Evolutionary conservation across 2,329 filamentous ascomycete genomes (phyloP).

Genomic region (Endocalyx cinctus): DNA sequence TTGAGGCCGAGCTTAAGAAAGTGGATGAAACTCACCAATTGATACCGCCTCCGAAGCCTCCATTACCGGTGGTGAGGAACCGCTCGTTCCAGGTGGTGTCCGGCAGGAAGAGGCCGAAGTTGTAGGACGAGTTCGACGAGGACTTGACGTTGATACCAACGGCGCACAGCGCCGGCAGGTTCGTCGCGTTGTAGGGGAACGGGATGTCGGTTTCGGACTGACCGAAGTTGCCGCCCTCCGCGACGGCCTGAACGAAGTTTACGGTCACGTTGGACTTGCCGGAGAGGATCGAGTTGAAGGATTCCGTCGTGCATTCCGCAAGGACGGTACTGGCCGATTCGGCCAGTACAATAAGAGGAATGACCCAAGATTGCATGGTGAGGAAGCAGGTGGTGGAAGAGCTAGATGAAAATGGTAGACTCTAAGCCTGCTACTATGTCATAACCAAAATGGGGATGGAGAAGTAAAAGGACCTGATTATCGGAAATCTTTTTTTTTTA

Average conservation of each 20-base stretch:
- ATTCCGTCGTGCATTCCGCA: conserved; percentile 17
- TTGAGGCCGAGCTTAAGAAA: too few relatives aligned
- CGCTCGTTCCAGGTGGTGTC: conserved; percentile 25
- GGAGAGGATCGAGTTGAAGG: conserved; percentile 17
- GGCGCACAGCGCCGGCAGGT: conserved; percentile 23
- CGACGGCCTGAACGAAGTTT: conserved; percentile 19
- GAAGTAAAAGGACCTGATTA: too few relatives aligned
- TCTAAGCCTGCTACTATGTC: too few relatives aligned
- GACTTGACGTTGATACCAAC: conserved; percentile 26
- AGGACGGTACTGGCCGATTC: conserved; percentile 6
- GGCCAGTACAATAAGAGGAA: conserved; percentile 9
- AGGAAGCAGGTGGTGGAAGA: too few relatives aligned
- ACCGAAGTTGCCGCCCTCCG: conserved; percentile 21
- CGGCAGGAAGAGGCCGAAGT: conserved; percentile 27
- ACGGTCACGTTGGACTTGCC: conserved; percentile 15
- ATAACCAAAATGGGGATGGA: too few relatives aligned
- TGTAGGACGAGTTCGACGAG: conserved; percentile 22
- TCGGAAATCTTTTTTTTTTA: too few relatives aligned
- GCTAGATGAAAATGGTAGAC: too few relatives aligned
- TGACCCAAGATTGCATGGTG: conserved; percentile 9
- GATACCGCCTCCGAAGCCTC: conserved; percentile 25
- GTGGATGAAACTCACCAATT: conserved; percentile 25
- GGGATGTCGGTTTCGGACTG: conserved; percentile 12
- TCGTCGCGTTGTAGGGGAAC: conserved; percentile 20
- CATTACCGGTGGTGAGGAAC: conserved; percentile 24